A percentile compares a stretch with the other conserved stretches of the same genome.
Conservation (phyloP, 768 basidiomycete species). For the Pholiota molesta region DNA sequence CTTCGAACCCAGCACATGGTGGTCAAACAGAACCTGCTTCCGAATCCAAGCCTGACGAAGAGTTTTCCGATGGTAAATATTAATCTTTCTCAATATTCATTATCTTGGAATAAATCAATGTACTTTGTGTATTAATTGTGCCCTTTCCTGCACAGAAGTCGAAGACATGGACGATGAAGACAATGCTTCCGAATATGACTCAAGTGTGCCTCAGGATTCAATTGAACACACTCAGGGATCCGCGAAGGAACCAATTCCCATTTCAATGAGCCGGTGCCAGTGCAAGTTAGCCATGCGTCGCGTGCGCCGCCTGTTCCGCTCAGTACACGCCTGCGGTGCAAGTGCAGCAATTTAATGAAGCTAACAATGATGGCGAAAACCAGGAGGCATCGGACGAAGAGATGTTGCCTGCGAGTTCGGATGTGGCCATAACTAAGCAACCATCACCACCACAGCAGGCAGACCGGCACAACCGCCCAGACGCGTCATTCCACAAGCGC, state of each 20-base stretch:
- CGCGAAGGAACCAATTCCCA: not conserved
- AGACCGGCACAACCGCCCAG: conserved; percentile 28
- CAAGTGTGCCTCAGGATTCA: not conserved
- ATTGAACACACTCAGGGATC: conserved; percentile 1
- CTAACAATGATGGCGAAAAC: conserved; percentile 11
- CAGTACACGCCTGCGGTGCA: conserved; percentile 11
- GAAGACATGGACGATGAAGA: conserved; percentile 20
- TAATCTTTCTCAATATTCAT: conserved; percentile 24
- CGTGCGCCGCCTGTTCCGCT: conserved; percentile 10
- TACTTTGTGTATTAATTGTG: conserved; percentile 33
- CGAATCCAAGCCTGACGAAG: conserved; percentile 18
- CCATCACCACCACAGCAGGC: conserved; percentile 12
- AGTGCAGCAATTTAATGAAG: conserved; percentile 17
- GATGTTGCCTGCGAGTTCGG: not conserved
- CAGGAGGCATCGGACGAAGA: conserved; percentile 15
- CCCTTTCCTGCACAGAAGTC: conserved; percentile 19
- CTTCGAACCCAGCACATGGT: not conserved
- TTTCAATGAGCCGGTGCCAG: conserved; percentile 3
- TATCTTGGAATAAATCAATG: conserved; percentile 19
- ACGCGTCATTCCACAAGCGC: conserved; percentile 30
- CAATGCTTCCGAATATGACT: conserved; percentile 12
- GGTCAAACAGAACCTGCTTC: conserved; percentile 7
- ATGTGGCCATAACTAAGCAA: conserved; percentile 1
- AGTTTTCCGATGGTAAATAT: conserved; percentile 37
- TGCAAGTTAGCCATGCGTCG: not conserved